These are phyloP conservation scores for Daldinia bambusicola DNA, from an alignment of 495 filamentous ascomycete genomes.

Conservation along the genomic window DNA sequence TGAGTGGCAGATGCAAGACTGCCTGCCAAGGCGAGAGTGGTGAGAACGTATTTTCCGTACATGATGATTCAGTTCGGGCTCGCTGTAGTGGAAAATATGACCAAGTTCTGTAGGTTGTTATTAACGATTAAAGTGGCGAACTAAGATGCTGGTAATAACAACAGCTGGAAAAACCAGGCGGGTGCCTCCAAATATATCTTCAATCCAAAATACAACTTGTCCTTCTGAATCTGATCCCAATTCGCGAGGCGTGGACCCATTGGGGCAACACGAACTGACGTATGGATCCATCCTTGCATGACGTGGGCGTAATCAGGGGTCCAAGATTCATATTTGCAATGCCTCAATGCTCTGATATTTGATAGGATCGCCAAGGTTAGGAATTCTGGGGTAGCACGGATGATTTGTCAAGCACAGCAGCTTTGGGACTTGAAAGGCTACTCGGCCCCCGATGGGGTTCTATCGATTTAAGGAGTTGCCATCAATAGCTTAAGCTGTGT, in stretches of 20 bases:
- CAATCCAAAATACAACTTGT: background rate
- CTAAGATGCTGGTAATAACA: background rate
- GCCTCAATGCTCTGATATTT: background rate
- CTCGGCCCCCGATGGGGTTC: constrained; percentile 19
- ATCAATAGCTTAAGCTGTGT: constrained; percentile 22
- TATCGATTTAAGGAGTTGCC: constrained; percentile 28
- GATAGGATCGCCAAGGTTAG: constrained; percentile 11
- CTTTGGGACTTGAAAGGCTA: constrained; percentile 21
- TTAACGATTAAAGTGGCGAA: background rate
- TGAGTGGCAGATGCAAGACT: constrained; percentile 18
- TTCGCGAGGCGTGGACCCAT: background rate
- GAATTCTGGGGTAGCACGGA: constrained; percentile 19
- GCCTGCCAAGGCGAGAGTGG: constrained; percentile 5
- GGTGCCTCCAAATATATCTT: constrained; percentile 2
- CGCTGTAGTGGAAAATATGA: background rate
- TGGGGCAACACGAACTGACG: background rate
- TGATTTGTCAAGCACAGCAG: constrained; percentile 18
- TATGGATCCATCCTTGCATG: constrained; percentile 24
- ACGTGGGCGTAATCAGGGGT: constrained; percentile 23
- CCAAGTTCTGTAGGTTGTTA: background rate
- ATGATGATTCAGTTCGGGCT: background rate
- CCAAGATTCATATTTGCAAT: background rate
- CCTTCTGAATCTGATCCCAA: constrained; percentile 3
- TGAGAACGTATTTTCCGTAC: constrained; percentile 18
- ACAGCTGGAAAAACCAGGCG: background rate